phyloP scores from a whole-genome alignment of 2,329 filamentous ascomycete genomes.

The Zymoseptoria passerinii region DNA sequence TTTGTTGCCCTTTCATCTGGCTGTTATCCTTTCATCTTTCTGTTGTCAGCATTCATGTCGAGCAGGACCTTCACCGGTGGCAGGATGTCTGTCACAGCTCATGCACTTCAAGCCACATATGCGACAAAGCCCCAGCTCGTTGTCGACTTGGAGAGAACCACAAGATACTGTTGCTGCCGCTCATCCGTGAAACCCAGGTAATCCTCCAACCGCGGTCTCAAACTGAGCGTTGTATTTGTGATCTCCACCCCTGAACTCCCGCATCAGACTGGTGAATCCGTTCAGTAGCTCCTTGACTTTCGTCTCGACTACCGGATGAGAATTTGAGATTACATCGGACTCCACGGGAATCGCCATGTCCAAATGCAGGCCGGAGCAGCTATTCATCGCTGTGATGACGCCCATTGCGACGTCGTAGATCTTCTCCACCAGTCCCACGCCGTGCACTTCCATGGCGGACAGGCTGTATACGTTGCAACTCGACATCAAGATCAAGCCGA shows the following conservation, averaged over 20 bases:
- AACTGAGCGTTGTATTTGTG: constrained; percentile 16
- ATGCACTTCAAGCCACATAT: too few species aligned
- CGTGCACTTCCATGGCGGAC: constrained; percentile 36
- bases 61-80: too few species aligned
- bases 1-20: too few species aligned
- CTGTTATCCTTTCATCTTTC: too few species aligned
- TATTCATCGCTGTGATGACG: constrained; percentile 17
- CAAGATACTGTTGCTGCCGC: too few species aligned
- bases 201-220: constrained; percentile 6
- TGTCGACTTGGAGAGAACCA: too few species aligned
- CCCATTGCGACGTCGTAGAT: constrained; percentile 32
- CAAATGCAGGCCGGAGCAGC: constrained; percentile 11
- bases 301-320: neutral
- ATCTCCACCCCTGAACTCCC: constrained; percentile 18
- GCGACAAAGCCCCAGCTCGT: too few species aligned
- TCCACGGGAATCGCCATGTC: constrained; percentile 10
- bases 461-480: constrained; percentile 28
- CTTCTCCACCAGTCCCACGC: constrained; percentile 35
- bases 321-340: constrained; percentile 6
- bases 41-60: too few species aligned
- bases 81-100: too few species aligned
- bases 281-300: constrained; percentile 9
- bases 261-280: constrained; percentile 10
- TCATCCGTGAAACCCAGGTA: neutral
- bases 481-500: constrained; percentile 31